These are phyloP conservation scores for Croton laevigatus DNA, from an alignment of 441 rosid species.

Conservation along the genomic window DNA sequence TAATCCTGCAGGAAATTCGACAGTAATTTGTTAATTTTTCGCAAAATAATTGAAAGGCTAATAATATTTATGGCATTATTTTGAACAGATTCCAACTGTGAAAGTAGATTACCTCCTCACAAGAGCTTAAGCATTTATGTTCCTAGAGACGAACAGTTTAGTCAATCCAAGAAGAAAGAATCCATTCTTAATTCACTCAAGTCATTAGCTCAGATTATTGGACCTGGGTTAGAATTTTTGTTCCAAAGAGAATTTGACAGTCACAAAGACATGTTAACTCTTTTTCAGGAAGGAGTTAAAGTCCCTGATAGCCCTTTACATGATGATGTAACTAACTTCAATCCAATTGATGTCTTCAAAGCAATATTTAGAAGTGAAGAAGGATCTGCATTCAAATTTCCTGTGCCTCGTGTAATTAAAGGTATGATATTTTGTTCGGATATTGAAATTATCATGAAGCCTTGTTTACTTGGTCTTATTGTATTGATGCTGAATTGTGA, in stretches of 20 bases:
- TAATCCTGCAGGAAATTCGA: background rate
- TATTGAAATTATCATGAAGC: background rate
- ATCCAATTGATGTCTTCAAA: slow-evolving; percentile 51
- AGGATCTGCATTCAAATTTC: slow-evolving; percentile 41
- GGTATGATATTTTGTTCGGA: slow-evolving; percentile 28
- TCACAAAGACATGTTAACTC: slow-evolving; percentile 43
- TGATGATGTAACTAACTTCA: slow-evolving; percentile 27
- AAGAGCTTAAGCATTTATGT: slow-evolving; percentile 59
- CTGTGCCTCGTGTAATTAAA: slow-evolving; percentile 60
- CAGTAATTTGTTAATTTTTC: background rate
- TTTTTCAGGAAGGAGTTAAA: slow-evolving; percentile 51
- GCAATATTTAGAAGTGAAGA: slow-evolving; percentile 49
- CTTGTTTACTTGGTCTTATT: background rate
- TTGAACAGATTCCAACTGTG: slow-evolving; percentile 48
- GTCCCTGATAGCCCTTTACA: slow-evolving; percentile 40
- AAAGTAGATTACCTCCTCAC: slow-evolving; percentile 50
- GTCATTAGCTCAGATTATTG: slow-evolving; percentile 42
- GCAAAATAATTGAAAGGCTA: background rate
- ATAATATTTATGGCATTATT: background rate
- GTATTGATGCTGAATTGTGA: background rate
- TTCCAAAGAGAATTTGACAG: slow-evolving; percentile 51
- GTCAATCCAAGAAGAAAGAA: slow-evolving; percentile 61
- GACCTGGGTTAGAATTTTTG: slow-evolving; percentile 47
- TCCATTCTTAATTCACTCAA: slow-evolving; percentile 49
- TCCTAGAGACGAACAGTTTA: slow-evolving; percentile 70